These are phyloP conservation scores for Curvularia spicifera DNA, from an alignment of 2,329 filamentous ascomycete genomes.

Conservation along the genomic window DNA sequence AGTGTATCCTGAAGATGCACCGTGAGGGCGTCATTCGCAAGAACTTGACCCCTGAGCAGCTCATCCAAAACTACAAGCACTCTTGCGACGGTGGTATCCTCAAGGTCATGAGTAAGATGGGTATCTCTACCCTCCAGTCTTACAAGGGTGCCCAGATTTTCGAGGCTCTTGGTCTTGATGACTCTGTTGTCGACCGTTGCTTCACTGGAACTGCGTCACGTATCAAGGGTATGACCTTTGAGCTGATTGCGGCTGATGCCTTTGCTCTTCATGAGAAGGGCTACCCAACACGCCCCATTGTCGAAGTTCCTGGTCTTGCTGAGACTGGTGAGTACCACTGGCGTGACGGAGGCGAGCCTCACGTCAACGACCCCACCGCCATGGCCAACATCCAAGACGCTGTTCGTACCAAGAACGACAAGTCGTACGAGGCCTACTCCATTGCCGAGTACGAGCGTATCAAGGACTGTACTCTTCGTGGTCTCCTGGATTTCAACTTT, in stretches of 20 bases:
- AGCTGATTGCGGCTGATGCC: slow-evolving; percentile 90
- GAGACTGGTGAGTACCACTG: slow-evolving; percentile 98
- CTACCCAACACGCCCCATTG: slow-evolving; percentile 80
- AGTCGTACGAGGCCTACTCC: slow-evolving; percentile 97
- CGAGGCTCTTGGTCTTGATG: slow-evolving; percentile 91
- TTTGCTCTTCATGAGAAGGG: slow-evolving; percentile 95
- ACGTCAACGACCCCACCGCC: slow-evolving; percentile 91
- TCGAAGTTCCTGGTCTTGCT: slow-evolving; percentile 77
- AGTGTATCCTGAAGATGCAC: slow-evolving; percentile 97
- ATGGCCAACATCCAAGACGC: slow-evolving; percentile 98
- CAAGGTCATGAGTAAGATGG: slow-evolving; percentile 99
- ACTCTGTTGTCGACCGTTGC: slow-evolving; percentile 89
- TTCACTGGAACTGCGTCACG: slow-evolving; percentile 94
- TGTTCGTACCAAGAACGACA: slow-evolving; percentile 95
- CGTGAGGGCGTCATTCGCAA: slow-evolving; percentile 91
- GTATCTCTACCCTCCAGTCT: slow-evolving; percentile 92
- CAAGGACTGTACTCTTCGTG: slow-evolving; percentile 93
- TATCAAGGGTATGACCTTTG: slow-evolving; percentile 92
- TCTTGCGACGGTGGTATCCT: slow-evolving; percentile 95
- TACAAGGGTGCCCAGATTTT: slow-evolving; percentile 99
- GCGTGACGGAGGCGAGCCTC: slow-evolving; percentile 93
- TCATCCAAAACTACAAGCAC: slow-evolving; percentile 96
- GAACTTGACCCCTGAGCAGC: slow-evolving; percentile 78
- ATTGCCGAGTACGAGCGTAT: slow-evolving; percentile 93
- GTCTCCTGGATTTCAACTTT: slow-evolving; percentile 94